phyloP scores from a whole-genome alignment of 768 basidiomycete genomes.

The Xerocomus potaroensis region DNA sequence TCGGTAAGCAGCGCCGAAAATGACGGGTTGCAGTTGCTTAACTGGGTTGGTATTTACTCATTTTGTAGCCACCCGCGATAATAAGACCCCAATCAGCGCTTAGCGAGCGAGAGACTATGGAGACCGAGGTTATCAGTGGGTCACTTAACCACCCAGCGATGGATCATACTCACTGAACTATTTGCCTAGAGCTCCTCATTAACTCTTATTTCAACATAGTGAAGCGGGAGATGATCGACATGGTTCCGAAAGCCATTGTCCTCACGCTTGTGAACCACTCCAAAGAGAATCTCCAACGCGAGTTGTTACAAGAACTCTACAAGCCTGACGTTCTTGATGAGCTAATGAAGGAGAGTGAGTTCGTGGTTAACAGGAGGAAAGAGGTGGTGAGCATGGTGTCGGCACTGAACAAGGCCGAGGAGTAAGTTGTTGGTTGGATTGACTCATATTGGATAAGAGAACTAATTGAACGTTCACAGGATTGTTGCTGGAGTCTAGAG shows the following conservation, averaged over 20 bases:
- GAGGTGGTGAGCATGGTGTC: slow-evolving; percentile 92
- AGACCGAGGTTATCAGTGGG: slow-evolving; percentile 99
- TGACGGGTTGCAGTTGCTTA: slow-evolving; percentile 23
- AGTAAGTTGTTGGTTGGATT: slow-evolving; percentile 72
- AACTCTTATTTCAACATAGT: slow-evolving; percentile 97
- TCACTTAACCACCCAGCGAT: slow-evolving; percentile 12
- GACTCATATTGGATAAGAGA: neutral
- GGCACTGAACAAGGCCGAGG: slow-evolving; percentile 95
- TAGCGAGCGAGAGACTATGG: slow-evolving; percentile 94
- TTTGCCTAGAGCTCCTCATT: slow-evolving; percentile 82
- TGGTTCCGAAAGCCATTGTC: slow-evolving; percentile 96
- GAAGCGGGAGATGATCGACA: slow-evolving; percentile 99
- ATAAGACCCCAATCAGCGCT: slow-evolving; percentile 90
- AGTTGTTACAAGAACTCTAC: slow-evolving; percentile 93
- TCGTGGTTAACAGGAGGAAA: slow-evolving; percentile 83
- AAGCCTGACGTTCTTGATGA: slow-evolving; percentile 96
- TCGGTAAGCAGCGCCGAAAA: slow-evolving; percentile 36
- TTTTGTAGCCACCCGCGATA: slow-evolving; percentile 65
- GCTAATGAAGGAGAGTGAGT: slow-evolving; percentile 91
- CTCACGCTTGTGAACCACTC: slow-evolving; percentile 88
- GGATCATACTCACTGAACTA: neutral
- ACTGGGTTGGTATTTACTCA: neutral
- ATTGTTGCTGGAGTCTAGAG: slow-evolving; percentile 60
- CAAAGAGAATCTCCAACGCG: slow-evolving; percentile 92
- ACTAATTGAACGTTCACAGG: too few relatives aligned